Evolutionary conservation across 1,284 basidiomycete species (phyloP), one percentile per base, ranked within the genome.

Genomic region (Tausonia pullulans): DNA sequence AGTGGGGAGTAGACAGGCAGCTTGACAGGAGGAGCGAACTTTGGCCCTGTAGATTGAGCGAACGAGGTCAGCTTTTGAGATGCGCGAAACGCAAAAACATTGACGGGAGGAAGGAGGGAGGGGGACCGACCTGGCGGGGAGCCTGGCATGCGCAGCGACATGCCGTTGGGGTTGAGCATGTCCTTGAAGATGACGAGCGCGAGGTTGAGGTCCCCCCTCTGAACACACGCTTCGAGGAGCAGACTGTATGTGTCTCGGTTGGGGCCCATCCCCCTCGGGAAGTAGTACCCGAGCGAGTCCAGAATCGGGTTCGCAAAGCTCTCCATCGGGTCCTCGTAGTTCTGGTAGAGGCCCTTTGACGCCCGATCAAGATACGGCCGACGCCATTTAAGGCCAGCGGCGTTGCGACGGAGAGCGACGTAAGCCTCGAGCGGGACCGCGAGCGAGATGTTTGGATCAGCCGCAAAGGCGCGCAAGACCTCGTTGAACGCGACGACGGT

Each of bases 211-310:
- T 88, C 78, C 5, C 90, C 89, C 62, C 84, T 81, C 71, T 86
- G 86, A 3, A 87, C 81, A 71, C 85, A 79, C 7, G 79, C 75
- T 70, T 88, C 86, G 59, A 90, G 80, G 70, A 89, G 76, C n/a
- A 78, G 75, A 14, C 81, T 84, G 73, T 85, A 93, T 9, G 87
- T 88, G 63, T 83, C 74, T 27, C 79, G 76, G 70, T 88, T 81
- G 6, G 88, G 86, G 56, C 77, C 72, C 53, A 85, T 69, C 5
- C 74, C 70, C 3, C 69, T 68, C 0, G 80, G 76, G 50, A 65
- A 60, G 43, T 50, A 27, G 55, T 65, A 65, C 27, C 52, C 51
- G 8, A 65, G 58, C 2, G 64, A 65, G 51, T 65, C 64, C n/a
- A 65, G 48, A 39, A 65, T 65, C 8, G 64, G 64, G 45, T 65